Conservation (phyloP, 2,329 filamentous ascomycete species). For the Ophiostoma angusticollis region DNA sequence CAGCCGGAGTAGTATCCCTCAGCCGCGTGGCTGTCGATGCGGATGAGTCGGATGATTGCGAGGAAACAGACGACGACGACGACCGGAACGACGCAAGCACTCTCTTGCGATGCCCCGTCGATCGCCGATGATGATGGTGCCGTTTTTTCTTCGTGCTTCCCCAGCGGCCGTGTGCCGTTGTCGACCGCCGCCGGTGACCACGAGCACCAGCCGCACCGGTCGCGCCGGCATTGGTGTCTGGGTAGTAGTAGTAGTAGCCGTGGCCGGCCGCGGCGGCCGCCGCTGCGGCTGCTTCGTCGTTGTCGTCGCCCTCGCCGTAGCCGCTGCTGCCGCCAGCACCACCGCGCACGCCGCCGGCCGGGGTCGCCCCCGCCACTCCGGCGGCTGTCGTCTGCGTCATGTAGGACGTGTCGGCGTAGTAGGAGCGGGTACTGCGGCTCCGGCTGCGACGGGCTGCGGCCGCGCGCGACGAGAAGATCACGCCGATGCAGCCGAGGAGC, state of each 20-base stretch:
- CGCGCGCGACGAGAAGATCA: conserved; percentile 1
- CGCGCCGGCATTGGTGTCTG: neutral
- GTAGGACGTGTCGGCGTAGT: neutral
- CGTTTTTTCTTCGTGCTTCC: no score
- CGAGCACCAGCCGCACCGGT: neutral
- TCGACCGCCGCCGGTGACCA: neutral
- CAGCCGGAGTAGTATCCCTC: no score
- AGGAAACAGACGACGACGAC: neutral
- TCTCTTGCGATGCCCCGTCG: no score
- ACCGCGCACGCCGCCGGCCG: neutral
- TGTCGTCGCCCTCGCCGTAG: neutral
- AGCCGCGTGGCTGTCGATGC: neutral
- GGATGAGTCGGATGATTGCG: neutral
- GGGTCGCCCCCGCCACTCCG: no score
- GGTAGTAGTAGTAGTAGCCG: conserved; percentile 2
- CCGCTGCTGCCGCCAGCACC: neutral
- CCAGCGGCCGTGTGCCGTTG: neutral
- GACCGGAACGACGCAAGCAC: no score
- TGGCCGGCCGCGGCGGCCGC: neutral
- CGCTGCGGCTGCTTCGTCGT: neutral
- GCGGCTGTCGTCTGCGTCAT: neutral
- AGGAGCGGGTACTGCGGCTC: neutral
- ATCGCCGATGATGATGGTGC: no score
- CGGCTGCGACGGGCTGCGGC: neutral
- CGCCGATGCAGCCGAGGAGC: conserved; percentile 1